Base-by-base conservation (phyloP, 2,329 filamentous ascomycete species). In the Hypocrella siamensis region DNA sequence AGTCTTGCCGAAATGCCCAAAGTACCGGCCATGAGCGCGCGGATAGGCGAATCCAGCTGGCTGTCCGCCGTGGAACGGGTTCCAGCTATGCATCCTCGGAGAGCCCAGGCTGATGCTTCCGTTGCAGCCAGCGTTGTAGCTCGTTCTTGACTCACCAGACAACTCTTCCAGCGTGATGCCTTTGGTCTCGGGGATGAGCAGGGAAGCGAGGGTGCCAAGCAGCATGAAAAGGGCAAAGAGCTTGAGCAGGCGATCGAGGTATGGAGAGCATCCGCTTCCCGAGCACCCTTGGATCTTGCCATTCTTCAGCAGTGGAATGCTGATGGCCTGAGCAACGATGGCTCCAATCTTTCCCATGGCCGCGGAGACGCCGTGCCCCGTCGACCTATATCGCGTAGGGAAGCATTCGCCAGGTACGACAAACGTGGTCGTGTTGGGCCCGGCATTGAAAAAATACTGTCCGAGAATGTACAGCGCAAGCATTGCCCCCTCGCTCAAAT, bases 191-290 rank as follows among this genome's bases (percentile, higher is more conserved):
- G 79, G 79, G 16, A 86, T 74, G n/a, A 88, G 56, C 4, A 85
- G 57, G 2, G 75, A 75, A 3, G 72, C 71, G 29, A 82, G 53
- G 29, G 70, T 67, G 22, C 82, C 82, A 31, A 68, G 65, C 5
- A 86, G 61, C 81, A 85, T 86, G 60, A 88, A 85, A 8, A 83
- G 61, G 0, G 79, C 78, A 51, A 82, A 85, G 24, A 85, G 78
- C 49, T 83, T 66, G 60, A 88, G 75, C 24, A 86, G 67, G 35
- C 78, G 73, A 49, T 80, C 67, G 33, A 86, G 63, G 67, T 76
- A 79, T 0, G 65, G 63, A 2, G 59, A 57, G 40, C 66, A 70
- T 6, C 45, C 45, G 2, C 53, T 61, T 0, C 66, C 65, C 15
- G 59, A 55, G 37, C 67, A 69, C 12, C 58, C 51, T 6, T 58